phyloP scores from a whole-genome alignment of 2,329 filamentous ascomycete genomes.

The Sclerotinia glacialis region DNA sequence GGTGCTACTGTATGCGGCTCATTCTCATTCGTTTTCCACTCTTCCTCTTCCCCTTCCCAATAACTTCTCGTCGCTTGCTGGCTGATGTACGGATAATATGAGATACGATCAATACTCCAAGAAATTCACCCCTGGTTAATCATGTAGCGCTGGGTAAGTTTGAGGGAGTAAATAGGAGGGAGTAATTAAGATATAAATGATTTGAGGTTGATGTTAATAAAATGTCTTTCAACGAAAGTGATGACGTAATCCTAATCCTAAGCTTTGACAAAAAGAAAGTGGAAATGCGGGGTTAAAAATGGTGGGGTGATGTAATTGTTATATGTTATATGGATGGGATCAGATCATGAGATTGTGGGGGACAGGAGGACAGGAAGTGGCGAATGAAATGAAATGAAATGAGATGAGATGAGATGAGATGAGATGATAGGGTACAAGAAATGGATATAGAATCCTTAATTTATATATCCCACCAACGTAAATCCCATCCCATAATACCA shows the following conservation, averaged over 20 bases:
- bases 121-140: background rate
- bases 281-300: constrained; percentile 1
- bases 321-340: no score
- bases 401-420: no score
- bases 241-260: constrained; percentile 9
- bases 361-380: no score
- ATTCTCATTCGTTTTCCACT: background rate
- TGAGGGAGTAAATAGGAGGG: no score
- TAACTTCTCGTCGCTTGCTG: background rate
- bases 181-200: background rate
- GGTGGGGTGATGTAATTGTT: background rate
- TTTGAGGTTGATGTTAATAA: background rate
- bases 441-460: no score
- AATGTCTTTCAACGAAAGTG: background rate
- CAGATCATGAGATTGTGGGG: no score
- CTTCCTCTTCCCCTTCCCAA: no score
- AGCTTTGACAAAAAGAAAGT: constrained; percentile 11
- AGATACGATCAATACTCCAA: background rate
- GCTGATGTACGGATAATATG: background rate
- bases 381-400: no score
- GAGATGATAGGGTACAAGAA: no score
- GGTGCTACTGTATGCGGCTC: background rate
- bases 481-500: no score
- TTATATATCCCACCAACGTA: no score
- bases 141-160: background rate